phyloP scores from a whole-genome alignment of 148 eudicot genomes.

The Amaranthus palmeri region DNA sequence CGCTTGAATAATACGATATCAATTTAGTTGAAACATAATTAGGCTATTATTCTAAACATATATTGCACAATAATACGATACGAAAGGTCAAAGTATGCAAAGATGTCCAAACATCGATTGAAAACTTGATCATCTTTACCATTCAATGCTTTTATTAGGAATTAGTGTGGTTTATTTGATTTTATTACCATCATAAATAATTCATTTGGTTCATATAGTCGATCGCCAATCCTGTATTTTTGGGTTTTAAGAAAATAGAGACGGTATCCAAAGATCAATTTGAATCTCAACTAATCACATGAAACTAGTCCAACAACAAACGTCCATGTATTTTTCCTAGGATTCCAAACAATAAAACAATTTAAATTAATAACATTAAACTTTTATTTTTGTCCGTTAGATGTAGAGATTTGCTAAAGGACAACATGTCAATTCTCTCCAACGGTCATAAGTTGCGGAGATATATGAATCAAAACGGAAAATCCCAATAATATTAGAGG shows the following conservation, averaged over 20 bases:
- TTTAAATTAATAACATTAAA: not conserved
- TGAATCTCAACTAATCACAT: not conserved
- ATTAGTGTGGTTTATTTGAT: no score
- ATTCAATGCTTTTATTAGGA: no score
- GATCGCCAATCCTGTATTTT: no score
- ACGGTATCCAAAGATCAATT: not conserved
- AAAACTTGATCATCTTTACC: no score
- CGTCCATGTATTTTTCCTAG: not conserved
- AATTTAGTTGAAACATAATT: no score
- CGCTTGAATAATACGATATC: no score
- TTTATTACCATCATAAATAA: no score
- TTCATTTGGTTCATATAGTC: no score
- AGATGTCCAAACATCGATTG: no score
- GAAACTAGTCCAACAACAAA: not conserved
- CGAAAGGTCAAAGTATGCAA: no score
- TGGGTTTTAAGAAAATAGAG: not conserved
- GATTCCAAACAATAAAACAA: not conserved
- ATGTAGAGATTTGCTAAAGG: not conserved
- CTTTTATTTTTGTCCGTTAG: slow-evolving; percentile 3
- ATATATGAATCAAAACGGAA: slow-evolving; percentile 3
- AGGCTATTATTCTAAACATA: no score
- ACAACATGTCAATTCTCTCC: not conserved
- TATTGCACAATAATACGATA: no score
- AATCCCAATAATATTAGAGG: slow-evolving; percentile 4
- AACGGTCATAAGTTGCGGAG: not conserved